Percentiles rank a stretch among this genome's conserved stretches.
phyloP scores from a whole-genome alignment of 2,329 filamentous ascomycete genomes.

The Coleophoma cylindrospora region DNA sequence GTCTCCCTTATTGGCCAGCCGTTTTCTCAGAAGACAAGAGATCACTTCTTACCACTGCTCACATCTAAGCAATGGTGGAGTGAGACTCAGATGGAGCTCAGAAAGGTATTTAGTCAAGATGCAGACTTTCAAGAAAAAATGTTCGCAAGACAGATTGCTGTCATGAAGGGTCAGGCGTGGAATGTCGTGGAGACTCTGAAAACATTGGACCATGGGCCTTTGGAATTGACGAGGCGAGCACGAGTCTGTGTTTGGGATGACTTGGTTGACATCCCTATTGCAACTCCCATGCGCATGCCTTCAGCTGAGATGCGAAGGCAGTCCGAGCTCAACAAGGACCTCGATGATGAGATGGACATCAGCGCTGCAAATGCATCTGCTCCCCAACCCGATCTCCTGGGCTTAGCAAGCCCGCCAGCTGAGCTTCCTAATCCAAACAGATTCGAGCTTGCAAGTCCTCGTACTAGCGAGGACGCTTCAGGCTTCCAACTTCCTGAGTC shows the following conservation, averaged over 20 bases:
- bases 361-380: slow-evolving; percentile 60
- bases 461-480: slow-evolving; percentile 19
- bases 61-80: slow-evolving; percentile 97
- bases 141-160: slow-evolving; percentile 97
- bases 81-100: slow-evolving; percentile 82
- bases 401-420: slow-evolving; percentile 41
- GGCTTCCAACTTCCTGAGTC: slow-evolving; percentile 13
- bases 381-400: slow-evolving; percentile 60
- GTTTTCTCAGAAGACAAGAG: slow-evolving; percentile 88
- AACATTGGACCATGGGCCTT: slow-evolving; percentile 81
- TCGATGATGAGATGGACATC: slow-evolving; percentile 91
- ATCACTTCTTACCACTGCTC: slow-evolving; percentile 92
- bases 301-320: slow-evolving; percentile 79
- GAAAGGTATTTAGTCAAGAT: slow-evolving; percentile 85
- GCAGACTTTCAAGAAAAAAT: slow-evolving; percentile 97
- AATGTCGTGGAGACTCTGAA: slow-evolving; percentile 98
- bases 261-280: slow-evolving; percentile 90
- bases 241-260: slow-evolving; percentile 98
- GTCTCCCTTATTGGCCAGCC: slow-evolving; percentile 94
- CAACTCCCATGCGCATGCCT: slow-evolving; percentile 80
- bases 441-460: slow-evolving; percentile 58
- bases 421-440: slow-evolving; percentile 71
- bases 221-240: slow-evolving; percentile 85
- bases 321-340: slow-evolving; percentile 38
- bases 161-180: slow-evolving; percentile 99